A percentile compares a stretch with the other conserved stretches of the same genome.
phyloP scores from a whole-genome alignment of 1,139 yeast species.

The Debaryomycetaceae sp. region DNA sequence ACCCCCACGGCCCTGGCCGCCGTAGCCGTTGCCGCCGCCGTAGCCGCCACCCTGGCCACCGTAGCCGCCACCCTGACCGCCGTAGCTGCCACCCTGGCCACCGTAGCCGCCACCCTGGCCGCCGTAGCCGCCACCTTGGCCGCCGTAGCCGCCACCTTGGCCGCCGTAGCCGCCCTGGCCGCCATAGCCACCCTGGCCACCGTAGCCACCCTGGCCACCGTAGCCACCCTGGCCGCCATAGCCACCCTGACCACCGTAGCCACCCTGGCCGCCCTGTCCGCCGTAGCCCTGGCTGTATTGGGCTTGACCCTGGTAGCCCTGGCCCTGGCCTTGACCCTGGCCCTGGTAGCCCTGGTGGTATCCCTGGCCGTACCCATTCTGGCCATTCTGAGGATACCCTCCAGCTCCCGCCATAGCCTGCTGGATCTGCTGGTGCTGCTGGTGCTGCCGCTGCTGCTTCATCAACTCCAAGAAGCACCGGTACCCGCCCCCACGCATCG shows the following conservation, averaged over 20 bases:
- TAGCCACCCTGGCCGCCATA: conserved; percentile 10
- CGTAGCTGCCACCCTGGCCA: no score
- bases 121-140: conserved; percentile 12
- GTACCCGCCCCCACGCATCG: conserved; percentile 41
- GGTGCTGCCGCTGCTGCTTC: conserved; percentile 5
- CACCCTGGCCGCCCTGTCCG: no score
- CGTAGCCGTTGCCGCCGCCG: no score
- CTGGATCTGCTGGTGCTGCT: conserved; percentile 2
- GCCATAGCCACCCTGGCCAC: conserved; percentile 9
- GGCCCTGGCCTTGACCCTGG: conserved; percentile 6
- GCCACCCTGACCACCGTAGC: conserved; percentile 7
- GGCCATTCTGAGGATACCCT: no score
- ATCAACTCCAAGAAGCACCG: conserved; percentile 24
- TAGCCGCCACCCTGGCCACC: no score
- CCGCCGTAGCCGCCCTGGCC: conserved; percentile 11
- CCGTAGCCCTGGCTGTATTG: conserved; percentile 3
- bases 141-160: conserved; percentile 9
- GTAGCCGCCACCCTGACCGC: no score
- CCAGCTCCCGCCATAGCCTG: conserved; percentile 10
- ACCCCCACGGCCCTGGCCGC: no score
- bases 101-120: no score
- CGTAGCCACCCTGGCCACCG: conserved; percentile 9
- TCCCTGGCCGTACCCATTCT: conserved; percentile 3
- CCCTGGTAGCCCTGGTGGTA: conserved; percentile 6
- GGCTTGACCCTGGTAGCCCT: conserved; percentile 7